Evolutionary conservation across 768 basidiomycete species (phyloP).

Genomic region (Tremella mesenterica): DNA sequence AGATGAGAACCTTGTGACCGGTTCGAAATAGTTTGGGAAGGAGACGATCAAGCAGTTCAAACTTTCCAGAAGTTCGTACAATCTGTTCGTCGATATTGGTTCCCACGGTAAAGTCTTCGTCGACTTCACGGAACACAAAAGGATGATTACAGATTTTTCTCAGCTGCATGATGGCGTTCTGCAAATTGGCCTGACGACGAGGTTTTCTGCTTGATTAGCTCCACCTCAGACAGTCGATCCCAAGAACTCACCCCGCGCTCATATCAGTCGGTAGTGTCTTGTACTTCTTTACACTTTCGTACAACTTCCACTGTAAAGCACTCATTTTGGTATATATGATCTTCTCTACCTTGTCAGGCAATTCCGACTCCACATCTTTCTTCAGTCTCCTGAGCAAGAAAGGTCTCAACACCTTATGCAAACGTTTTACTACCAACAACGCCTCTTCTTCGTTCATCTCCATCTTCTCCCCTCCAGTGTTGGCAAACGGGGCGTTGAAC

Average conservation of each 20-base stretch:
- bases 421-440: constrained; percentile 86
- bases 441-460: constrained; percentile 99
- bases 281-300: constrained; percentile 96
- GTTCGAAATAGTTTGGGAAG: constrained; percentile 90
- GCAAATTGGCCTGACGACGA: constrained; percentile 29
- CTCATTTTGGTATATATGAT: constrained; percentile 95
- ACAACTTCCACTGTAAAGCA: constrained; percentile 79
- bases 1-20: constrained; percentile 90
- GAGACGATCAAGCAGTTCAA: constrained; percentile 81
- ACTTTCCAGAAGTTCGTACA: constrained; percentile 79
- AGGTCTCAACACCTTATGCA: constrained; percentile 90
- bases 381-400: constrained; percentile 87
- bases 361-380: constrained; percentile 90
- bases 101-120: constrained; percentile 81
- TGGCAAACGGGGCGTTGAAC: constrained; percentile 99
- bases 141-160: constrained; percentile 98
- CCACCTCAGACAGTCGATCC: background rate
- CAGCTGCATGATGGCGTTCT: constrained; percentile 94
- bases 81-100: constrained; percentile 76
- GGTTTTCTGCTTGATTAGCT: constrained; percentile 14
- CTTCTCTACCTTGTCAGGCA: constrained; percentile 96
- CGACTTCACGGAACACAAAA: constrained; percentile 89
- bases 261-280: constrained; percentile 78
- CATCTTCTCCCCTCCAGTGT: constrained; percentile 92
- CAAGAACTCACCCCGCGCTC: constrained; percentile 32